A percentile compares a stretch with the other conserved stretches of the same genome.
Evolutionary conservation across 2,329 filamentous ascomycete genomes (phyloP).

Genomic region (Fusarium caatingaense): DNA sequence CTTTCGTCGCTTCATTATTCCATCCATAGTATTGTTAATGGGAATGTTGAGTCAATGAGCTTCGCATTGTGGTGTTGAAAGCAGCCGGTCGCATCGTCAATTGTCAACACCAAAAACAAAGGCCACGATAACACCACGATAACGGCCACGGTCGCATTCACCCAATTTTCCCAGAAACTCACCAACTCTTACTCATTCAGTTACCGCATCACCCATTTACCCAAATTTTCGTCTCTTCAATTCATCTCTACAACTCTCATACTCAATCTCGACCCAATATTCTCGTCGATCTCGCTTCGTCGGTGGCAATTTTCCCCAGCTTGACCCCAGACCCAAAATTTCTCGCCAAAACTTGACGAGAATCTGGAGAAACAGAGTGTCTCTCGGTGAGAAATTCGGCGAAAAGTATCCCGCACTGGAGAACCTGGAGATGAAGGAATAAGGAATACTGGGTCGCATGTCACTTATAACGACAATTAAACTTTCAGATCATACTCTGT

Average conservation of each 20-base stretch:
- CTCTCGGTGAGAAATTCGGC: slow-evolving; percentile 22
- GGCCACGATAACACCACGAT: not conserved
- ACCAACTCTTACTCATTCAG: too few species aligned
- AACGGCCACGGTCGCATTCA: not conserved
- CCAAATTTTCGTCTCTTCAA: too few species aligned
- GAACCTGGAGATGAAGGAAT: not conserved
- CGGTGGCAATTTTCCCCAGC: slow-evolving; percentile 24
- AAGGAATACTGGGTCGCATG: not conserved
- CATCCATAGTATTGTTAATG: too few species aligned
- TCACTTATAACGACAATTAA: not conserved
- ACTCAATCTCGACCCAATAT: not conserved
- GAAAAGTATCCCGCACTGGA: slow-evolving; percentile 12
- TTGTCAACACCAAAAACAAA: not conserved
- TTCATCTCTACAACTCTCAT: not conserved
- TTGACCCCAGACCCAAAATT: slow-evolving; percentile 21
- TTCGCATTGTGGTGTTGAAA: not conserved
- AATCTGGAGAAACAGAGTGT: slow-evolving; percentile 3
- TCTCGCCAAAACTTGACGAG: slow-evolving; percentile 14
- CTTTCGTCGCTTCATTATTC: too few species aligned
- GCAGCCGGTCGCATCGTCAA: not conserved
- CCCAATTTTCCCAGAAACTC: rapidly evolving
- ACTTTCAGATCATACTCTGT: too few species aligned
- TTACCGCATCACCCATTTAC: not conserved
- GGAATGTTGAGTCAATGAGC: too few species aligned
- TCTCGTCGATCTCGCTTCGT: not conserved